Percentiles rank a stretch among this genome's conserved stretches.
These are phyloP conservation scores for Limtongozyma cylindracea DNA, from an alignment of 805 yeast species.

Conservation along the genomic window DNA sequence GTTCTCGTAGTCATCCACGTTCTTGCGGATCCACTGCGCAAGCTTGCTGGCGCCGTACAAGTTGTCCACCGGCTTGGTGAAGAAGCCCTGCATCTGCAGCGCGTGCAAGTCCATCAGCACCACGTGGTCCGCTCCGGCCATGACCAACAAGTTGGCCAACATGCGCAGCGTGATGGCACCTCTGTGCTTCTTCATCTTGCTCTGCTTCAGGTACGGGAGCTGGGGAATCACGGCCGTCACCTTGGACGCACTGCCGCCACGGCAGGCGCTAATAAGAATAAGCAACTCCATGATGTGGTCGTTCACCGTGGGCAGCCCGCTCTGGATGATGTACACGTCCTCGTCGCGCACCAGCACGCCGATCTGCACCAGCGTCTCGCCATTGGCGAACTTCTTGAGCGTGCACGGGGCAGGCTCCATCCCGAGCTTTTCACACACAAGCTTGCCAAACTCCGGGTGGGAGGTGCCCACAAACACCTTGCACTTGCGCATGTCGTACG, in stretches of 20 bases:
- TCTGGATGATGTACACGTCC: slow-evolving; percentile 73
- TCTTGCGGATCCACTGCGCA: slow-evolving; percentile 87
- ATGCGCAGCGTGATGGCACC: slow-evolving; percentile 97
- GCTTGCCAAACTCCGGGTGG: slow-evolving; percentile 80
- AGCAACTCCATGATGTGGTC: slow-evolving; percentile 93
- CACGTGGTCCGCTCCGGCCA: slow-evolving; percentile 99
- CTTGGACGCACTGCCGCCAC: slow-evolving; percentile 95
- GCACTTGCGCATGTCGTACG: slow-evolving; percentile 63
- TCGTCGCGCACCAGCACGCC: slow-evolving; percentile 93
- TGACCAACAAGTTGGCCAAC: slow-evolving; percentile 82
- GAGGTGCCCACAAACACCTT: slow-evolving; percentile 92
- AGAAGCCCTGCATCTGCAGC: slow-evolving; percentile 97
- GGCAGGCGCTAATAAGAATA: slow-evolving; percentile 83
- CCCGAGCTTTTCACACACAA: slow-evolving; percentile 79
- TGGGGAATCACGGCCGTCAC: slow-evolving; percentile 95
- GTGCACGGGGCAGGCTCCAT: slow-evolving; percentile 87
- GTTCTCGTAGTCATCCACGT: slow-evolving; percentile 60
- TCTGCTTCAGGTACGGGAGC: slow-evolving; percentile 85
- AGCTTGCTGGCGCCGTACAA: slow-evolving; percentile 89
- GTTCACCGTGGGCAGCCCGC: slow-evolving; percentile 69
- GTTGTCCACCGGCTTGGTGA: slow-evolving; percentile 92
- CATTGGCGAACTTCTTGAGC: slow-evolving; percentile 80
- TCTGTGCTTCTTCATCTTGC: slow-evolving; percentile 95
- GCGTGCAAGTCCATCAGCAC: slow-evolving; percentile 94
- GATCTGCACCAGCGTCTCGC: slow-evolving; percentile 91